These are phyloP conservation scores for Dendrothele bispora DNA, from an alignment of 768 basidiomycete species.

Conservation along the genomic window DNA sequence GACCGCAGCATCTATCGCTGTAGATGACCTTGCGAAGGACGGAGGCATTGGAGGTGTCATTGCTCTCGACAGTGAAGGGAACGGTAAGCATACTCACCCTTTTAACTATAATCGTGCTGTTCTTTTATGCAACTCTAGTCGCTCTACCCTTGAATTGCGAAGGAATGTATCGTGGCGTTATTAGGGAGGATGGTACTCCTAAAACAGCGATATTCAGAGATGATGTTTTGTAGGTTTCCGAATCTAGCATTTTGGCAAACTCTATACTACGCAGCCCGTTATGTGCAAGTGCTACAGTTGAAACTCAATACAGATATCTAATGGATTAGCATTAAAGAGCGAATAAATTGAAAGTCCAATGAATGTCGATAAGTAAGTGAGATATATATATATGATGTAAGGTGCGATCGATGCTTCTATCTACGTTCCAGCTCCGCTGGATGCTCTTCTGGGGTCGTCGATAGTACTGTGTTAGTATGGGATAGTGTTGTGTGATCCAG, in stretches of 20 bases:
- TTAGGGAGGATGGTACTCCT: slow-evolving; percentile 65
- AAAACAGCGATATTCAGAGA: slow-evolving; percentile 79
- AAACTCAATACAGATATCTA: too few relatives aligned
- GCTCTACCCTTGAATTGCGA: slow-evolving; percentile 72
- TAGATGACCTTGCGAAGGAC: slow-evolving; percentile 55
- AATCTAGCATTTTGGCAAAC: too few relatives aligned
- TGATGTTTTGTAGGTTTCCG: slow-evolving; percentile 57
- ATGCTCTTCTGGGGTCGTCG: slow-evolving; percentile 6
- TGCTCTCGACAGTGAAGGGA: slow-evolving; percentile 67
- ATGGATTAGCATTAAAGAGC: too few relatives aligned
- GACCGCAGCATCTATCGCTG: slow-evolving; percentile 52
- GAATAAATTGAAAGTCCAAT: too few relatives aligned
- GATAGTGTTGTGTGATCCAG: slow-evolving; percentile 4
- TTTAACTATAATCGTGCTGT: neutral
- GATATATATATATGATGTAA: too few relatives aligned
- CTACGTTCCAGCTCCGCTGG: too few relatives aligned
- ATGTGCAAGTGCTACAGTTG: too few relatives aligned
- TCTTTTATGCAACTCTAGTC: too few relatives aligned
- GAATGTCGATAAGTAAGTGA: too few relatives aligned
- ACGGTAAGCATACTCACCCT: slow-evolving; percentile 44
- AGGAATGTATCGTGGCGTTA: slow-evolving; percentile 83
- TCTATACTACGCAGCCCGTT: too few relatives aligned
- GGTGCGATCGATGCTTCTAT: too few relatives aligned
- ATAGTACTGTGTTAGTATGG: neutral
- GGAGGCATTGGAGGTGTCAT: slow-evolving; percentile 78